phyloP scores from a whole-genome alignment of 306 rosid species.

The Myrica gale region DNA sequence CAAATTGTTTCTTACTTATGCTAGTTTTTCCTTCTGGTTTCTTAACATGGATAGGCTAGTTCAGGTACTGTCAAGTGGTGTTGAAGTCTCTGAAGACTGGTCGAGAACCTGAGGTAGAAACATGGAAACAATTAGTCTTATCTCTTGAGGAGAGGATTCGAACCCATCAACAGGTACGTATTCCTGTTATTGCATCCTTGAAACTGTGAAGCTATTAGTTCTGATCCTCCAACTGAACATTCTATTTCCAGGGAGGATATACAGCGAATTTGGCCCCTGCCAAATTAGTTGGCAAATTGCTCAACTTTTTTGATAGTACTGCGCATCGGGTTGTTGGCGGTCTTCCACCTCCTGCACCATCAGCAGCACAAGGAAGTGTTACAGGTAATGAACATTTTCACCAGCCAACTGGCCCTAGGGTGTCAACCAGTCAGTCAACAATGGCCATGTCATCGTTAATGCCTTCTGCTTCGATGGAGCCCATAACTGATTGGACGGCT shows the following conservation, averaged over 20 bases:
- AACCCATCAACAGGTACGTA: slow-evolving; percentile 77
- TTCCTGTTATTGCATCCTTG: slow-evolving; percentile 11
- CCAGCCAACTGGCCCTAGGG: slow-evolving; percentile 52
- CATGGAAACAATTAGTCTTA: slow-evolving; percentile 66
- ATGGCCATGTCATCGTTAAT: slow-evolving; percentile 78
- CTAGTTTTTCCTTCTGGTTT: slow-evolving; percentile 19
- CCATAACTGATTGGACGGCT: slow-evolving; percentile 71
- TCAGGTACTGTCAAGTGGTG: slow-evolving; percentile 88
- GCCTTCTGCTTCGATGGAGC: slow-evolving; percentile 87
- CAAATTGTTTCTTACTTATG: slow-evolving; percentile 15
- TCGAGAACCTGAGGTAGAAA: slow-evolving; percentile 83
- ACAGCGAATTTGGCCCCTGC: slow-evolving; percentile 71
- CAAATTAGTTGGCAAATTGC: slow-evolving; percentile 78
- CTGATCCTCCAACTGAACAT: slow-evolving; percentile 22
- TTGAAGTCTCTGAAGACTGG: slow-evolving; percentile 77
- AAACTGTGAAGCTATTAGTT: slow-evolving; percentile 18
- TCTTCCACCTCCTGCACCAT: slow-evolving; percentile 80
- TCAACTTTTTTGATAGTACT: slow-evolving; percentile 79
- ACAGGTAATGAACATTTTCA: slow-evolving; percentile 56
- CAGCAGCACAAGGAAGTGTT: slow-evolving; percentile 46
- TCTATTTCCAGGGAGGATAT: slow-evolving; percentile 72
- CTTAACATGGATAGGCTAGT: slow-evolving; percentile 22
- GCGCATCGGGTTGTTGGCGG: slow-evolving; percentile 96
- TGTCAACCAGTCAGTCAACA: slow-evolving; percentile 76
- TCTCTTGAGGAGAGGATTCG: slow-evolving; percentile 92